Evolutionary conservation across 345 rosid genomes (phyloP).

Genomic region (Anastatica hierochuntica): DNA sequence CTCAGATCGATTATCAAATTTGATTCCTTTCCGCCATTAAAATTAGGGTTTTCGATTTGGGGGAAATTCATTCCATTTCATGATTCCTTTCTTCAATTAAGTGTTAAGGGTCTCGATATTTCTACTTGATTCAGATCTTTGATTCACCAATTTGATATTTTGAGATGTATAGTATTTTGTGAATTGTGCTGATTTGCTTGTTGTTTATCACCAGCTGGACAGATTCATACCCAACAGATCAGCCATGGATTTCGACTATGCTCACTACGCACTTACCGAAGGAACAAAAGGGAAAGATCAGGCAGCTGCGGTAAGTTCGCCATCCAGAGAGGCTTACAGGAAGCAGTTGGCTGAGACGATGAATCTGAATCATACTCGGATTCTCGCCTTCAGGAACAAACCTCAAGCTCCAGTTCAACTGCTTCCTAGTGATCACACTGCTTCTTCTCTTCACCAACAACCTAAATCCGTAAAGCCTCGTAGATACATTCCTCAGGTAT

Average conservation of each 20-base stretch:
- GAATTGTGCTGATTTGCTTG: conserved; percentile 1
- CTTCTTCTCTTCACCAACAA: conserved; percentile 19
- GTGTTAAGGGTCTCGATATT: too few species aligned
- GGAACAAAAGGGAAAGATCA: conserved; percentile 42
- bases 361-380: conserved; percentile 51
- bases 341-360: conserved; percentile 54
- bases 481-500: conserved; percentile 28
- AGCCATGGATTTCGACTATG: conserved; percentile 67
- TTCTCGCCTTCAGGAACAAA: conserved; percentile 67
- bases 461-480: conserved; percentile 27
- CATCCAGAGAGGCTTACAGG: conserved; percentile 53
- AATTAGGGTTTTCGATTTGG: too few species aligned
- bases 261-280: conserved; percentile 47
- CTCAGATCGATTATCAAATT: too few species aligned
- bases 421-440: conserved; percentile 3
- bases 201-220: conserved; percentile 36
- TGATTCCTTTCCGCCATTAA: too few species aligned
- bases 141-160: too few species aligned
- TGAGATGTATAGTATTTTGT: too few species aligned
- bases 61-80: too few species aligned
- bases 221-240: conserved; percentile 68
- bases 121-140: too few species aligned
- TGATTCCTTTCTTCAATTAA: too few species aligned
- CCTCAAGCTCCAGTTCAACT: conserved; percentile 31
- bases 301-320: conserved; percentile 28